Percentiles rank a stretch among this genome's conserved stretches.
Evolutionary conservation across 179 eudicot genomes (phyloP).

Genomic region (Corrigiola litoralis): DNA sequence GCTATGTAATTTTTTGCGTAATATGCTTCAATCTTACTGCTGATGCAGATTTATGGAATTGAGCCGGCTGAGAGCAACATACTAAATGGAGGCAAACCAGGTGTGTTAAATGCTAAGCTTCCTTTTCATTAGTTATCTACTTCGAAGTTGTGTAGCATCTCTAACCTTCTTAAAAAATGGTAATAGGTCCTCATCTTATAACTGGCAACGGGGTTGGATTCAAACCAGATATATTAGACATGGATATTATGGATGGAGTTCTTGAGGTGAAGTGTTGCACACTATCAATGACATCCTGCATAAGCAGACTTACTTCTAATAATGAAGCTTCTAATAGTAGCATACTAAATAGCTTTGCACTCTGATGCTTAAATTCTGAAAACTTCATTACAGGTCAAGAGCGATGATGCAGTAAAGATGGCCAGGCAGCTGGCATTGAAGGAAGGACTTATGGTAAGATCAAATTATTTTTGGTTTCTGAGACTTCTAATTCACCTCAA

Average conservation of each 20-base stretch:
- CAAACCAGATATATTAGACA: slow-evolving; percentile 90
- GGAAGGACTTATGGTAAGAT: slow-evolving; percentile 90
- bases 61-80: slow-evolving; percentile 91
- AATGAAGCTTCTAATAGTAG: not conserved
- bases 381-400: slow-evolving; percentile 47
- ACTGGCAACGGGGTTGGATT: slow-evolving; percentile 97
- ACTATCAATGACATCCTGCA: not conserved
- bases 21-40: not conserved
- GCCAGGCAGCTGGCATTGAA: slow-evolving; percentile 79
- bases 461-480: not conserved
- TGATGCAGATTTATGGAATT: slow-evolving; percentile 70
- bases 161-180: not conserved
- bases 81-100: slow-evolving; percentile 97
- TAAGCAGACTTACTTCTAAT: not conserved
- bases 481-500: not conserved
- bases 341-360: not conserved
- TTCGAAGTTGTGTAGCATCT: not conserved
- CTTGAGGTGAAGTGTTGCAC: slow-evolving; percentile 46
- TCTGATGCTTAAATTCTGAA: not conserved
- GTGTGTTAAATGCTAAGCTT: slow-evolving; percentile 23
- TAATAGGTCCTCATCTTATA: slow-evolving; percentile 83
- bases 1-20: not conserved
- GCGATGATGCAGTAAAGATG: slow-evolving; percentile 81
- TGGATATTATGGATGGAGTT: slow-evolving; percentile 96
- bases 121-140: not conserved